Base-by-base conservation (phyloP, 192 early-diverging fungal species). In the Glomus cerebriforme region DNA sequence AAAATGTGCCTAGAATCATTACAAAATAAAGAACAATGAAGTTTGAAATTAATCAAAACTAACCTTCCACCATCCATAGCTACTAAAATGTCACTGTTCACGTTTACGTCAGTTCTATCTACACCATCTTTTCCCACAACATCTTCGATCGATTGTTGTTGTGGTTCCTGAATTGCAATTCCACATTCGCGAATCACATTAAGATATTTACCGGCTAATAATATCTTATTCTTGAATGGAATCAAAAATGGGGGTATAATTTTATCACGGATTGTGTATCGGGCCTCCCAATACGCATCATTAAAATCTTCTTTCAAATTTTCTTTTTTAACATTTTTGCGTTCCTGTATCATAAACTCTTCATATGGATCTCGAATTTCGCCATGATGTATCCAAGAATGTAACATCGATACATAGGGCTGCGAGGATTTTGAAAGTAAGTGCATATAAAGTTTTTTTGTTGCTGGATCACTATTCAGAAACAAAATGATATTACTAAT, bases 271-370 rank as follows among this genome's bases (percentile, higher is more conserved):
- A 95, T 81, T 7, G 90, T 90, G 80, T 96, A 96, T 10, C 93
- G 86, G 71, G 88, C 86, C 54, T 94, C 93, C 95, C 95, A 96
- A 73, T 95, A 96, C 19, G 87, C 89, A 65, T 95, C 91, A 60
- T 91, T 95, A 68, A 93, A 92, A 78, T 96, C 95, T n/a, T 92
- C 91, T 60, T 88, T 88, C 9, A 93, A 80, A 43, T 86, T 84
- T 64, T 88, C 89, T 65, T 88, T 90, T 47, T 81, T 86, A 17
- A 88, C 87, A 15, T 87, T 88, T 67, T 85, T 82, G 34, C 89
- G 90, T 78, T 93, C 92, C 43, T 91, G 86, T 37, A 99, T 88
- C 93, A 99, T 96, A 81, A 98, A 99, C 81, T 99, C 98, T 77
- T 93, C 90, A 63, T 91, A 89, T 22, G 92, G 90, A 80, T 98